Percentiles rank a stretch among this genome's conserved stretches.
phyloP scores from a whole-genome alignment of 1,284 basidiomycete species.

The Cutaneotrichosporon sp. region DNA sequence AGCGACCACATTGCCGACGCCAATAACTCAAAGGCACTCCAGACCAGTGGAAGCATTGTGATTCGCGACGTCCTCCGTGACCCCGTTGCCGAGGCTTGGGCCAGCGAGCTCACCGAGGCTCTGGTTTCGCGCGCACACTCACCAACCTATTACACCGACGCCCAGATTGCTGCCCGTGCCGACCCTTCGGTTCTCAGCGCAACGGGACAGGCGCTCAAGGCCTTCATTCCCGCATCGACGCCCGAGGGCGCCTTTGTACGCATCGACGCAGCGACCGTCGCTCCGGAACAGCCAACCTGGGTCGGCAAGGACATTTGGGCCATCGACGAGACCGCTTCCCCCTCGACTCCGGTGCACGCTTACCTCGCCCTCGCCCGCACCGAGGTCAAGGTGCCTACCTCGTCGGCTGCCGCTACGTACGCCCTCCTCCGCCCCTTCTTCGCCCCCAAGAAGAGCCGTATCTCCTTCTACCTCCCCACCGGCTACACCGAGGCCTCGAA shows the following conservation, averaged over 20 bases:
- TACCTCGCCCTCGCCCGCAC: slow-evolving; percentile 43
- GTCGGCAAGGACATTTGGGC: slow-evolving; percentile 22
- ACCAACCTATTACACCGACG: slow-evolving; percentile 41
- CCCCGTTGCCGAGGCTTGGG: slow-evolving; percentile 37
- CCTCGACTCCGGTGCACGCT: slow-evolving; percentile 31
- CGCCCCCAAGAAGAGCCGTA: slow-evolving; percentile 31
- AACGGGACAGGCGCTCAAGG: slow-evolving; percentile 30
- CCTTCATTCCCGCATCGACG: slow-evolving; percentile 20
- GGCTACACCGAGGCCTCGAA: slow-evolving; percentile 41
- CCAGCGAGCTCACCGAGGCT: slow-evolving; percentile 27
- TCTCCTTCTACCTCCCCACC: slow-evolving; percentile 42
- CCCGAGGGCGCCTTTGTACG: slow-evolving; percentile 28
- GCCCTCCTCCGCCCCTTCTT: slow-evolving; percentile 45
- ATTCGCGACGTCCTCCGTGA: slow-evolving; percentile 47
- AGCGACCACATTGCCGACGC: slow-evolving; percentile 27
- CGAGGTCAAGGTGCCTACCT: slow-evolving; percentile 27
- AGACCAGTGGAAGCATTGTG: slow-evolving; percentile 35
- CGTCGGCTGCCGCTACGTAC: slow-evolving; percentile 42
- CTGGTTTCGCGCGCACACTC: slow-evolving; percentile 7
- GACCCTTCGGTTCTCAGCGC: slow-evolving; percentile 41
- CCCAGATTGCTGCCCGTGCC: slow-evolving; percentile 39
- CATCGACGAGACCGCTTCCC: slow-evolving; percentile 14
- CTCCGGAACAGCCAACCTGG: slow-evolving; percentile 20
- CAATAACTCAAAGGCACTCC: slow-evolving; percentile 10
- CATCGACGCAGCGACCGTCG: slow-evolving; percentile 27